phyloP scores from a whole-genome alignment of 306 rosid genomes.

The Myrica gale region DNA sequence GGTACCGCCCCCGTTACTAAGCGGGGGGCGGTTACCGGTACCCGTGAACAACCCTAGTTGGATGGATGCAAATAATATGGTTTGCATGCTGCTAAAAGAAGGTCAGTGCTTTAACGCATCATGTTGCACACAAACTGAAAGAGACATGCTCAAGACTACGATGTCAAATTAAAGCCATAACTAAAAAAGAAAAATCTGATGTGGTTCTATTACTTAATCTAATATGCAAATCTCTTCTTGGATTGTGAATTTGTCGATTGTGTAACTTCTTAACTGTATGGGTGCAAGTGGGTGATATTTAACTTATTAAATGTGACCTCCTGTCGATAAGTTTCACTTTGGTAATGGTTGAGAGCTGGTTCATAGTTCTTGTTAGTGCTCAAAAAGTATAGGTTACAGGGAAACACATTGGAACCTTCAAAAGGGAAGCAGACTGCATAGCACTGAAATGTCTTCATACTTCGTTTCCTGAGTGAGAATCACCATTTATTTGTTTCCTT shows the following conservation, averaged over 20 bases:
- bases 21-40: too few species aligned
- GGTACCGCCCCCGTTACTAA: too few species aligned
- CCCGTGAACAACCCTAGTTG: too few species aligned
- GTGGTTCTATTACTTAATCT: background rate
- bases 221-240: background rate
- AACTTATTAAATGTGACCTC: background rate
- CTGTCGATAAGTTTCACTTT: background rate
- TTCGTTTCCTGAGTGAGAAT: background rate
- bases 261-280: background rate
- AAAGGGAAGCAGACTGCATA: background rate
- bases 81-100: constrained; percentile 1
- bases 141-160: background rate
- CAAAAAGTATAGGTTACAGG: background rate
- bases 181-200: background rate
- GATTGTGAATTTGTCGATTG: background rate
- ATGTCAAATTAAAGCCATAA: background rate
- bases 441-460: background rate
- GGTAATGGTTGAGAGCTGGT: background rate
- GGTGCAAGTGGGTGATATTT: background rate
- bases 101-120: background rate
- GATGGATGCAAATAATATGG: background rate
- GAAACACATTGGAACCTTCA: background rate
- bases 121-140: background rate
- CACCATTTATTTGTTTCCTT: background rate
- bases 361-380: background rate